Evolutionary conservation across 148 eudicot genomes (phyloP), one percentile per base, ranked within the genome.

Genomic region (Selenicereus undatus): DNA sequence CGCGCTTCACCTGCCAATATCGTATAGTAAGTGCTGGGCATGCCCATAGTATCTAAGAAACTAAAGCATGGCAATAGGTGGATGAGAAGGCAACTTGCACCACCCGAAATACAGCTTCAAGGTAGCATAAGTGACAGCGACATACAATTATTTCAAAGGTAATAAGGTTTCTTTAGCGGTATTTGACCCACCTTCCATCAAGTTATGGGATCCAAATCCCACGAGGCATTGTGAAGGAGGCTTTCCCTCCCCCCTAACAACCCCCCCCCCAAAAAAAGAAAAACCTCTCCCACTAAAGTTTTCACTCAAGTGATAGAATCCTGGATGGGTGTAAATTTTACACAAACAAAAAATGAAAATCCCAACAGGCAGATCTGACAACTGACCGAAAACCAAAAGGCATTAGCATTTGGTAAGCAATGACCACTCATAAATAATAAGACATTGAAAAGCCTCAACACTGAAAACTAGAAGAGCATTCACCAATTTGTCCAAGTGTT

Each of bases 1-100:
- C 98, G 45, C 72, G 89, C 78, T 86, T 88, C 87, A 95, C 90
- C 98, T 95, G 94, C 56, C 81, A 86, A 73, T 69, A 8, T n/a
- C 26, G 16, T 2, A 52, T 66, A 70, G 78, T 75, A 36, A 82
- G 50, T 42, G 27, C 20, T 22, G 52, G 13, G 52, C 14, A 48
- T 48, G 52, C 52, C 8, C 30, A 27, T 43, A 76, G 50, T 45
- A 83, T n/a, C 24, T 30, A 29, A 35, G 51, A 64, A 82, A 73
- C 30, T 21, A 16, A 39, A 30, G 14, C 6, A 54, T 70, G 27
- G 30, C 0, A 79, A 51, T n/a, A 77, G 39, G 76, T 45, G 9
- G 69, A 68, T n/a, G 75, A 56, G 69, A 70, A 30, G 36, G 24
- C 58, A 21, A 32, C 10, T 65, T 60, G 12, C n/a, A 50, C 52